Percentiles rank a stretch among this genome's conserved stretches.
These are phyloP conservation scores for Triangularia verruculosa DNA, from an alignment of 2,329 filamentous ascomycete genomes.

Conservation along the genomic window DNA sequence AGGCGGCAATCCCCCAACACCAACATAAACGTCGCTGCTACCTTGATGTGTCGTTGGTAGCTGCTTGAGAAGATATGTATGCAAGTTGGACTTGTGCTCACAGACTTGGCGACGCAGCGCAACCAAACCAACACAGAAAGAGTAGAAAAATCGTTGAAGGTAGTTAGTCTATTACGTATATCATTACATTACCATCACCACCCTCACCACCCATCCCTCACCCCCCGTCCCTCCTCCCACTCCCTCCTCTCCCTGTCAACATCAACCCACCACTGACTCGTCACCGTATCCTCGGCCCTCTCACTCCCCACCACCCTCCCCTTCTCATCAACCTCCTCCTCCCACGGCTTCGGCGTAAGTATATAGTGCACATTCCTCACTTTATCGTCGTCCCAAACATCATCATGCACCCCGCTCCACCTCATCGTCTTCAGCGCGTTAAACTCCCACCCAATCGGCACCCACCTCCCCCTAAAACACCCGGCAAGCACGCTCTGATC, in stretches of 20 bases:
- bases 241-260: conserved; percentile 44
- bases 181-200: no score
- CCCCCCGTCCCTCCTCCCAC: conserved; percentile 42
- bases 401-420: conserved; percentile 49
- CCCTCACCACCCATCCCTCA: conserved; percentile 11
- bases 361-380: conserved; percentile 64
- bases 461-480: conserved; percentile 55
- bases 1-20: no score
- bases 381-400: conserved; percentile 55
- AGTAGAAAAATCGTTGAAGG: no score
- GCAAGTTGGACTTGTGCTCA: no score
- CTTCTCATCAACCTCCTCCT: conserved; percentile 33
- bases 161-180: no score
- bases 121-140: no score
- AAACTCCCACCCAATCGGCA: conserved; percentile 57
- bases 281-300: conserved; percentile 42
- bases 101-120: no score
- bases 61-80: no score
- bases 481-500: conserved; percentile 58
- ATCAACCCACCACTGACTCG: conserved; percentile 56
- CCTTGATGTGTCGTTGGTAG: no score
- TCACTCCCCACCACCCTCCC: conserved; percentile 36
- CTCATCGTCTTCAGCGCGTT: conserved; percentile 62
- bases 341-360: conserved; percentile 60
- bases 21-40: no score